Percentiles rank a stretch among this genome's conserved stretches.
Conservation (phyloP, 768 basidiomycete genomes). For the Leucocoprinus sp. region DNA sequence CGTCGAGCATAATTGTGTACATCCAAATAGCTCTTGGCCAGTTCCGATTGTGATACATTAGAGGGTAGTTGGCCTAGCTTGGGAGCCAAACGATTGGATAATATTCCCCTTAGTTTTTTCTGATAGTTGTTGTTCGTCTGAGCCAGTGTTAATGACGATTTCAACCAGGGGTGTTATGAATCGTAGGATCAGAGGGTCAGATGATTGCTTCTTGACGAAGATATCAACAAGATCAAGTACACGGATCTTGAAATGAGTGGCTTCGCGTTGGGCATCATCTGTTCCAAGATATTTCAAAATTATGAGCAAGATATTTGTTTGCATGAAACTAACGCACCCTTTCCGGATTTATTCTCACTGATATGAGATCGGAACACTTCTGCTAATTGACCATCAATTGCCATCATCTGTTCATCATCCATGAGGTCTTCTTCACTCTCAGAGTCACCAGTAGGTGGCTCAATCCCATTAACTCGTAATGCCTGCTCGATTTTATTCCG, state of each 20-base stretch:
- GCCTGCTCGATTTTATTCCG: slow-evolving; percentile 61
- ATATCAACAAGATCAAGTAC: slow-evolving; percentile 91
- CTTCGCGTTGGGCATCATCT: slow-evolving; percentile 75
- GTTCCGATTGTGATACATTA: slow-evolving; percentile 29
- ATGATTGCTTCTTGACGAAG: slow-evolving; percentile 69
- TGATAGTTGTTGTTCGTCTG: slow-evolving; percentile 81
- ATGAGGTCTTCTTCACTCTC: slow-evolving; percentile 64
- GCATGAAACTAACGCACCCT: slow-evolving; percentile 40
- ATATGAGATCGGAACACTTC: slow-evolving; percentile 71
- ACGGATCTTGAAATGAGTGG: slow-evolving; percentile 93
- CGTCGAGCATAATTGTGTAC: slow-evolving; percentile 70
- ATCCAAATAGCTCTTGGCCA: slow-evolving; percentile 31
- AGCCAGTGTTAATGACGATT: slow-evolving; percentile 53
- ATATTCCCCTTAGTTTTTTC: slow-evolving; percentile 80
- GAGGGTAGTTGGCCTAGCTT: slow-evolving; percentile 65
- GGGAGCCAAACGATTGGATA: slow-evolving; percentile 55
- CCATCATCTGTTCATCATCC: slow-evolving; percentile 99
- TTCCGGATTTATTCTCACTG: slow-evolving; percentile 51
- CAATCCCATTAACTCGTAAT: slow-evolving; percentile 49
- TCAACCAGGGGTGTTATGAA: slow-evolving; percentile 73
- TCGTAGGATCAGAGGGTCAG: slow-evolving; percentile 59
- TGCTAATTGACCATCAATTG: slow-evolving; percentile 86
- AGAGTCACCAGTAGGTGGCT: slow-evolving; percentile 46
- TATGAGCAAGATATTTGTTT: not conserved
- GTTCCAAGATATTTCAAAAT: not conserved